Evolutionary conservation across 1,284 basidiomycete genomes (phyloP), one percentile per base, ranked within the genome.

Genomic region (Trichosporon ovoides): DNA sequence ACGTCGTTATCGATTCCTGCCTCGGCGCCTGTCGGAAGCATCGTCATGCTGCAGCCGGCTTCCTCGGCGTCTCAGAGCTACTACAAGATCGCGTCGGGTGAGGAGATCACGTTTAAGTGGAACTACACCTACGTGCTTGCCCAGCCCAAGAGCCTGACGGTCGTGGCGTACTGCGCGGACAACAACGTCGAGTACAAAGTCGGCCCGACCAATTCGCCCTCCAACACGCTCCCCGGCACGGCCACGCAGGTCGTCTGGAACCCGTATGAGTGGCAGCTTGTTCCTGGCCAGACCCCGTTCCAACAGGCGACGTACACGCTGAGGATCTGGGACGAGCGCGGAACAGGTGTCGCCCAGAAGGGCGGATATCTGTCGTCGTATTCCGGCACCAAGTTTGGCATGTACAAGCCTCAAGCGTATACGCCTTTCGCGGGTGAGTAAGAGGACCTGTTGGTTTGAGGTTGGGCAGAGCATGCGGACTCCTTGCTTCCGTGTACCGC

Each of bases 21-120:
- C 31, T 76, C 74, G 0, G 76, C 76, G 0, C 74, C 76, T 7
- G 69, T 69, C 3, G 77, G 77, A 12, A 76, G 75, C 5, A 55
- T 78, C 22, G 68, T 72, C 10, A 73, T 78, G 58, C 68, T 75
- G 11, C 82, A 89, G 71, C 92, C 92, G 1, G 86, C 89, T 0
- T 82, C 85, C 64, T 86, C 87, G 11, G 85, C 77, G 18, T 73
- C 85, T 20, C 84, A 86, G 3, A 90, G 89, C 7, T 97, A 84
- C 79, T 95, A 87, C 82, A 95, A 96, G 81, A 88, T 97, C 67
- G 89, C 88, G 0, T 77, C 80, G 0, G 80, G 81, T 49, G 83
- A 89, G 68, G 80, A 80, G 58, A 83, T 95, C 70, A 95, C 91
- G 19, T 91, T 95, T 76, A 90, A 83, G n/a, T 96, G 92, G 92